Base-by-base conservation (phyloP, 257 asterid species). In the Primulina eburnea region DNA sequence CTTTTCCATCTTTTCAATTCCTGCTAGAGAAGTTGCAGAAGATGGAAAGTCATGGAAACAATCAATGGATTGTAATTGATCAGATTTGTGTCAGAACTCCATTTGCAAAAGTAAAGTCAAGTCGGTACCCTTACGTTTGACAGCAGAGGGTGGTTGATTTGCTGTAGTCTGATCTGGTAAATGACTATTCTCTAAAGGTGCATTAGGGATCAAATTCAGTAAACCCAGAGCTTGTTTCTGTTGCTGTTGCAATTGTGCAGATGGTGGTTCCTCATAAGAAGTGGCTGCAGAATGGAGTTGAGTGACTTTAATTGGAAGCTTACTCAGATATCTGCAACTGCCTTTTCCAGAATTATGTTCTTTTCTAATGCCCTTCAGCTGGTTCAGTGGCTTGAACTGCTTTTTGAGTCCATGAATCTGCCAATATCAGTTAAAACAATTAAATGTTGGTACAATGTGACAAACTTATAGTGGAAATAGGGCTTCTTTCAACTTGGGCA, bases 71-170 rank as follows among this genome's bases (percentile, higher is more conserved):
- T 69, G 80, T 69, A 82, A 76, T 70, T 78, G 85, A 75, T 65
- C 75, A 62, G 88, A 82, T 43, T 83, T 76, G 76, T 78, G 70
- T 20, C 87, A 72, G 17, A 81, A 77, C 71, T 84, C 87, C 71
- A 82, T 86, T 2, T 85, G 81, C 5, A 87, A 84, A 79, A 68
- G 75, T 60, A 81, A 81, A 29, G 79, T 68, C 70, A 82, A 68
- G 71, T 78, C 81, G 40, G 73, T 73, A 63, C 72, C 80, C 79
- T 86, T 89, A 20, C 82, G 73, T 78, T 82, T 92, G 65, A 86
- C 72, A 65, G 73, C 69, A 77, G 88, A 77, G 11, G 74, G 53
- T 55, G 80, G 68, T 14, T 78, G 80, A 70, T 79, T 82, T 32
- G 71, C 76, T 16, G 87, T 70, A 55, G 71, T 77, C 55, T 58